Evolutionary conservation across 2,329 filamentous ascomycete genomes (phyloP).

Genomic region (Calonectria pteridis): DNA sequence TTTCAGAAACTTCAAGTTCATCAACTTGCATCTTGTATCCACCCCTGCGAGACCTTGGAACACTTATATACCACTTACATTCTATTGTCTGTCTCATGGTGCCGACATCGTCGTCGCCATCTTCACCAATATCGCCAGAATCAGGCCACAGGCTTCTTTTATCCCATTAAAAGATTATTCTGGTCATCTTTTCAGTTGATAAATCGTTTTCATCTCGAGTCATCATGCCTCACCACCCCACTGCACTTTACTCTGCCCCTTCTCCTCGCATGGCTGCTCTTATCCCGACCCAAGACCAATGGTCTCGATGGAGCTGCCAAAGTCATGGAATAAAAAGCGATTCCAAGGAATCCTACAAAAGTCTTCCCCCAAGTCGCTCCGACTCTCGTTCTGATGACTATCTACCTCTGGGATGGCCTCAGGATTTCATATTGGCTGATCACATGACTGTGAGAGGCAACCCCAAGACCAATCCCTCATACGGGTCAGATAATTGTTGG

Average conservation of each 20-base stretch:
- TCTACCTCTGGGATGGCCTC: not conserved
- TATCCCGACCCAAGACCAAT: slow-evolving; percentile 3
- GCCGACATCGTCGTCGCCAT: slow-evolving; percentile 10
- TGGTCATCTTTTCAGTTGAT: not conserved
- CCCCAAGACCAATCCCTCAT: slow-evolving; percentile 9
- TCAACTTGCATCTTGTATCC: slow-evolving; percentile 33
- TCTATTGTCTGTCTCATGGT: not conserved
- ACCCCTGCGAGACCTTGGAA: slow-evolving; percentile 11
- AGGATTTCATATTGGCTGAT: slow-evolving; percentile 3
- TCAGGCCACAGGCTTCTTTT: not conserved
- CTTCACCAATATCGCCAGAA: not conserved
- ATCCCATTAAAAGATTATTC: not conserved
- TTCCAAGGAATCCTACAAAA: not conserved
- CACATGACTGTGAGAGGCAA: not conserved
- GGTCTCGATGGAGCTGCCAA: not conserved
- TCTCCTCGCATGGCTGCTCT: not conserved
- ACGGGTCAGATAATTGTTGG: slow-evolving; percentile 8
- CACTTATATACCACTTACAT: slow-evolving; percentile 11
- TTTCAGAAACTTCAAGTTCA: slow-evolving; percentile 12
- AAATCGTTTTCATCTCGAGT: not conserved
- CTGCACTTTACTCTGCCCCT: slow-evolving; percentile 8
- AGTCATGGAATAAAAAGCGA: not conserved
- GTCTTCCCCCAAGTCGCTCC: not conserved
- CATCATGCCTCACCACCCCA: slow-evolving; percentile 25
- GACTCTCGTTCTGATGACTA: not conserved